Evolutionary conservation across 352 stramenopile species (phyloP), one percentile per base, ranked within the genome.

Genomic region (Phytopythium sindhum): DNA sequence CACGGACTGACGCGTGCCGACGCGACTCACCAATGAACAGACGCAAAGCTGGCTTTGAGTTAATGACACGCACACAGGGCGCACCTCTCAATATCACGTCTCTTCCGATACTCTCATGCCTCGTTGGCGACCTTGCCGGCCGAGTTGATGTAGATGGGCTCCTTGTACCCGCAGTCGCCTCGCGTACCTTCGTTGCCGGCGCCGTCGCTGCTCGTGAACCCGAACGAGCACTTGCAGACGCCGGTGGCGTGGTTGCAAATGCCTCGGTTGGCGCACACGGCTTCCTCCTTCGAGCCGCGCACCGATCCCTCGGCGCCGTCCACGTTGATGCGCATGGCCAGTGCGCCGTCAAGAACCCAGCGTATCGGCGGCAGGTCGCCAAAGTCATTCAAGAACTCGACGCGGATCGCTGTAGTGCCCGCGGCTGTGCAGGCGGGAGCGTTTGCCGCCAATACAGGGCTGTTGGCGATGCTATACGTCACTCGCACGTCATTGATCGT

Each of bases 131-230:
- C 67, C 58, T 84, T 77, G 54, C 78, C 84, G 0, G 81, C 81
- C 58, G 81, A 89, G 29, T 86, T 89, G 50, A 92, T 57, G 57
- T 90, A 92, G 52, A 92, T 70, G 7, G 78, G 76, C 41, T 90
- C 81, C 65, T 77, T 77, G 72, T 90, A 97, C 4, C 94, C 94
- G 67, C 96, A 98, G 68, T 98, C 94, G 21, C 93, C 95, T 24
- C 93, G 80, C 28, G 75, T 80, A 23, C 93, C 93, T 66, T 86
- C 81, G 26, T 85, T 87, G 29, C 90, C 93, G 55, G 80, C 80
- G 29, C 85, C 85, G 50, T 95, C 84, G 56, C 82, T 93, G 60
- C 80, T 92, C 21, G 73, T 90, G 65, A 92, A 95, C 23, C 82
- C 81, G n/a, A 84, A 86, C 23, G 77, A 65, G 55, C 87, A 95